Evolutionary conservation across 345 rosid species (phyloP).

Genomic region (Hibiscus syriacus): DNA sequence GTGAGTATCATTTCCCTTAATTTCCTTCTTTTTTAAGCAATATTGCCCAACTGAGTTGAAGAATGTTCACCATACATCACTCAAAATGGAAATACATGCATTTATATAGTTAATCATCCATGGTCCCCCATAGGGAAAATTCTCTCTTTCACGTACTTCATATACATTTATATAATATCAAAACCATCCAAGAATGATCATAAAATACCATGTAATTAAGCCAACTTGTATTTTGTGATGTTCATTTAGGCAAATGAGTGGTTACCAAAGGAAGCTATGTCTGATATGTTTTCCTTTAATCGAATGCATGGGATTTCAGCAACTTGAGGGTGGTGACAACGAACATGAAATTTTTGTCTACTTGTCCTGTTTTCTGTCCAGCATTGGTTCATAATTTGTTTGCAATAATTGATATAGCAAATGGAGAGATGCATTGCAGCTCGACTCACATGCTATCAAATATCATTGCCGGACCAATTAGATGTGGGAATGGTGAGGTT

Average conservation of each 20-base stretch:
- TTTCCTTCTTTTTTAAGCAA: not conserved
- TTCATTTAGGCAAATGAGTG: not conserved
- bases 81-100: not conserved
- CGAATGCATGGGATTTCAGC: slow-evolving; percentile 13
- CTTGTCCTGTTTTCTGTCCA: slow-evolving; percentile 9
- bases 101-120: not conserved
- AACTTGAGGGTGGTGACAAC: not conserved
- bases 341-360: not conserved
- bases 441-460: not conserved
- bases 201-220: not conserved
- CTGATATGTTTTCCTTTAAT: not conserved
- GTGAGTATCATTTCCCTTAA: not conserved
- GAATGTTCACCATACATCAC: not conserved
- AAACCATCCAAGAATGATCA: not conserved
- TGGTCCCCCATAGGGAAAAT: not conserved
- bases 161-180: not conserved
- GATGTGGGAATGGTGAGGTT: not conserved
- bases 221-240: slow-evolving; percentile 1
- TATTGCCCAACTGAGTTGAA: not conserved
- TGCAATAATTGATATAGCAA: not conserved
- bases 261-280: not conserved
- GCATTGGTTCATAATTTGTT: not conserved
- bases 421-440: not conserved
- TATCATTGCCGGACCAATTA: not conserved
- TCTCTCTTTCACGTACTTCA: not conserved